Evolutionary conservation across 2,329 filamentous ascomycete genomes (phyloP).

Genomic region (Thelonectria blattea): DNA sequence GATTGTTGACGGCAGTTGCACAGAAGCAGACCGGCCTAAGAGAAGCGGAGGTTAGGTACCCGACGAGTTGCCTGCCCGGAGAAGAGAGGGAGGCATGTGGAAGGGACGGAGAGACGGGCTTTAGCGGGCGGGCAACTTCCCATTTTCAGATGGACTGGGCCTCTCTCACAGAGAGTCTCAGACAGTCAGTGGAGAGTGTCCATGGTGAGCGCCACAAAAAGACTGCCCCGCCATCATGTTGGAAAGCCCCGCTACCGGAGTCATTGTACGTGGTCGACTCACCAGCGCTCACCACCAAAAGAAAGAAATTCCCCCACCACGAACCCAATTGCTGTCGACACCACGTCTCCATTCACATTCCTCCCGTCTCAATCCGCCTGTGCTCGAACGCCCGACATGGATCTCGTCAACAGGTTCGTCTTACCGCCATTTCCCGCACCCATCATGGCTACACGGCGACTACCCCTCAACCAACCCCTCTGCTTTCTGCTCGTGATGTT

Average conservation of each 20-base stretch:
- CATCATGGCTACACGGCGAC: not conserved
- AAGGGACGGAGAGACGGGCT: not conserved
- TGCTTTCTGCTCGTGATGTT: not conserved
- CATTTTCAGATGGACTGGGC: too few relatives aligned
- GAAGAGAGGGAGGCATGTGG: too few relatives aligned
- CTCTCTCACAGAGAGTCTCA: too few relatives aligned
- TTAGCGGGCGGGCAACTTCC: not conserved
- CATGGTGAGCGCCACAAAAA: too few relatives aligned
- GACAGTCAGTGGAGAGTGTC: not conserved
- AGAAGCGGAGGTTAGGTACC: too few relatives aligned
- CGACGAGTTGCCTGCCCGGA: too few relatives aligned
- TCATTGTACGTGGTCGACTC: conserved; percentile 18
- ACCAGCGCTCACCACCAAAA: conserved; percentile 29
- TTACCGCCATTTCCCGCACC: not conserved
- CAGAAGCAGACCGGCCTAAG: too few relatives aligned
- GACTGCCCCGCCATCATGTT: conserved; percentile 35
- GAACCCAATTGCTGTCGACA: conserved; percentile 2
- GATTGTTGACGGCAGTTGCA: not conserved
- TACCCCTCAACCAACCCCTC: not conserved
- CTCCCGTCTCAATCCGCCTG: not conserved
- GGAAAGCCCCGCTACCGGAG: conserved; percentile 37
- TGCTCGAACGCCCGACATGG: conserved; percentile 46
- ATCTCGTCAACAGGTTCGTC: conserved; percentile 61
- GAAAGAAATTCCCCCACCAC: conserved; percentile 33
- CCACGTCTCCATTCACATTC: not conserved